Percentiles rank a stretch among this genome's conserved stretches.
Conservation (phyloP, 768 basidiomycete genomes). For the Termitomyces sp. region DNA sequence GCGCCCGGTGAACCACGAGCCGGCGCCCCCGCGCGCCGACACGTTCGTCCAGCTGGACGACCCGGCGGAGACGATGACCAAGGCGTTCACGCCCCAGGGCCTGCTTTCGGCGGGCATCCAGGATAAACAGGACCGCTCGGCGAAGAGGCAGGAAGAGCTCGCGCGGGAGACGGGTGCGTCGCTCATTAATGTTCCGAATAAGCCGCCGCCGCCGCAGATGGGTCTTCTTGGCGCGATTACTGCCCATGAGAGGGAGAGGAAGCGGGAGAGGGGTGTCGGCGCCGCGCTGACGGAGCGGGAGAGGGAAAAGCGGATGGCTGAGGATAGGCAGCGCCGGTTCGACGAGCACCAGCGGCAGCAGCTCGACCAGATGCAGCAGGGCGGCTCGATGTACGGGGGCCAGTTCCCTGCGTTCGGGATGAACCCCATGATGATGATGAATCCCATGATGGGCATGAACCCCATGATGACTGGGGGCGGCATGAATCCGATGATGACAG, state of each 20-base stretch:
- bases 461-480: constrained; percentile 48
- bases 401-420: constrained; percentile 53
- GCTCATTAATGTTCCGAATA: constrained; percentile 92
- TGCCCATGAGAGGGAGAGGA: constrained; percentile 89
- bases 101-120: constrained; percentile 92
- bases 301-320: constrained; percentile 85
- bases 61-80: constrained; percentile 72
- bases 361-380: constrained; percentile 84
- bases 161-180: constrained; percentile 90
- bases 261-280: constrained; percentile 92
- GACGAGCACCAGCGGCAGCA: constrained; percentile 89
- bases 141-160: constrained; percentile 90
- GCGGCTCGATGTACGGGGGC: constrained; percentile 65
- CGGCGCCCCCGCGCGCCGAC: constrained; percentile 35
- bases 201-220: constrained; percentile 91
- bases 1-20: constrained; percentile 37
- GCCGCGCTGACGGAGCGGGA: constrained; percentile 94
- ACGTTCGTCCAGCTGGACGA: constrained; percentile 77
- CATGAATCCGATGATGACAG: constrained; percentile 52
- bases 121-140: constrained; percentile 93
- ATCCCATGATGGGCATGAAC: constrained; percentile 42
- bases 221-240: constrained; percentile 96
- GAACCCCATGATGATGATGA: constrained; percentile 70
- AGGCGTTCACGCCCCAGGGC: constrained; percentile 93
- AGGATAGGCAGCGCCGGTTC: constrained; percentile 88